Evolutionary conservation across 345 rosid genomes (phyloP).

Genomic region (Populus tremula): DNA sequence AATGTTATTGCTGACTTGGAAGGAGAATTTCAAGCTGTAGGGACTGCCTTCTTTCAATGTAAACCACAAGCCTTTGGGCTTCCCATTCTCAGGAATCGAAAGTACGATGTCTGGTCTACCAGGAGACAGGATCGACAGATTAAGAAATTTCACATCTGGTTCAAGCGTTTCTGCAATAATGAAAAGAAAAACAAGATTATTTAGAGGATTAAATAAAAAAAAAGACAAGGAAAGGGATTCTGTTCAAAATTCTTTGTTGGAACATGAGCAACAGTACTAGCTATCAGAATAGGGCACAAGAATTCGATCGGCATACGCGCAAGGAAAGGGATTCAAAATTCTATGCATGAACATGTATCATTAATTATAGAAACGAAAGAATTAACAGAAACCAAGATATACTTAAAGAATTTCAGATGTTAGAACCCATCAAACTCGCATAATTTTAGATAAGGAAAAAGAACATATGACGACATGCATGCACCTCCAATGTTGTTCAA

Average conservation of each 20-base stretch:
- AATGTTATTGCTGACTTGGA: conserved; percentile 80
- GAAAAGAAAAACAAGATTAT: background rate
- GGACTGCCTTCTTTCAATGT: conserved; percentile 71
- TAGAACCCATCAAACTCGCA: background rate
- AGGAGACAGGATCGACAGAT: conserved; percentile 58
- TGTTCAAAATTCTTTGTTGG: no score
- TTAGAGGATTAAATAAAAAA: background rate
- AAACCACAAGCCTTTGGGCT: conserved; percentile 65
- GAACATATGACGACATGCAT: background rate
- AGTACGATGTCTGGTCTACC: conserved; percentile 61
- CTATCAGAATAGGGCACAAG: no score
- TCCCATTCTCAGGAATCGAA: conserved; percentile 53
- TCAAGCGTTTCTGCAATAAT: conserved; percentile 67
- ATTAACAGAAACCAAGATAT: background rate
- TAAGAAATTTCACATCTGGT: conserved; percentile 66
- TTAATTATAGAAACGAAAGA: background rate
- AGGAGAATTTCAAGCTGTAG: conserved; percentile 57
- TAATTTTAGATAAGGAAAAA: background rate
- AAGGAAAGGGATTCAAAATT: no score
- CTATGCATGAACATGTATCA: background rate
- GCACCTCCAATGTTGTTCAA: conserved; percentile 67
- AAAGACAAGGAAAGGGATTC: no score
- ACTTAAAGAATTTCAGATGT: background rate
- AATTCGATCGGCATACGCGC: no score
- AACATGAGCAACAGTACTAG: no score